These are phyloP conservation scores for Epichloe typhina DNA, from an alignment of 2,329 filamentous ascomycete species.

Conservation along the genomic window DNA sequence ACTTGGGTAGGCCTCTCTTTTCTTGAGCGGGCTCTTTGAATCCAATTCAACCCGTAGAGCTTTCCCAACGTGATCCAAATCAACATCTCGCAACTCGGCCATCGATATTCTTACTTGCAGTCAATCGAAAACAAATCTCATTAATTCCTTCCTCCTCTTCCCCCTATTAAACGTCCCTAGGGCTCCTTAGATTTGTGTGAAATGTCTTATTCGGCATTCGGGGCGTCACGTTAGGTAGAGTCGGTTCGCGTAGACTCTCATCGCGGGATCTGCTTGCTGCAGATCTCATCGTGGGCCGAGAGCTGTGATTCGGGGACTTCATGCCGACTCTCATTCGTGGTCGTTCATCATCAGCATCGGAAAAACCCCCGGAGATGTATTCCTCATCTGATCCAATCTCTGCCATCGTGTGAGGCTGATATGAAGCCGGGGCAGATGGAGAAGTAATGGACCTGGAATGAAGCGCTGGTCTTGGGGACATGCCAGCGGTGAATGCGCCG, in stretches of 20 bases:
- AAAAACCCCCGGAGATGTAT: conserved; percentile 56
- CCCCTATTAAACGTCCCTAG: conserved; percentile 21
- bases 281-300: conserved; percentile 29
- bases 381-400: conserved; percentile 70
- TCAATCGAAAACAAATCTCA: neutral
- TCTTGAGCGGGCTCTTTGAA: neutral
- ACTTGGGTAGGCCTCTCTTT: neutral
- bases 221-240: conserved; percentile 28
- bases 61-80: neutral
- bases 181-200: conserved; percentile 19
- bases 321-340: conserved; percentile 45
- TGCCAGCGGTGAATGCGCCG: conserved; percentile 37
- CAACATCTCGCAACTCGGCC: neutral
- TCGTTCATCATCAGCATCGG: conserved; percentile 57
- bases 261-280: conserved; percentile 21
- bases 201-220: conserved; percentile 24
- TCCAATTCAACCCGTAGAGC: neutral
- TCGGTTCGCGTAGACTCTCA: conserved; percentile 19
- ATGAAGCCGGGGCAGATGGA: conserved; percentile 47
- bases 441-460: conserved; percentile 79
- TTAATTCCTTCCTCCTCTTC: conserved; percentile 1
- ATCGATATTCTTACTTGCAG: neutral
- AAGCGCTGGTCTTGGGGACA: conserved; percentile 47
- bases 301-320: conserved; percentile 42
- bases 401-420: conserved; percentile 37